Base-by-base conservation (phyloP, 495 filamentous ascomycete species). In the Penicillium antarcticum region DNA sequence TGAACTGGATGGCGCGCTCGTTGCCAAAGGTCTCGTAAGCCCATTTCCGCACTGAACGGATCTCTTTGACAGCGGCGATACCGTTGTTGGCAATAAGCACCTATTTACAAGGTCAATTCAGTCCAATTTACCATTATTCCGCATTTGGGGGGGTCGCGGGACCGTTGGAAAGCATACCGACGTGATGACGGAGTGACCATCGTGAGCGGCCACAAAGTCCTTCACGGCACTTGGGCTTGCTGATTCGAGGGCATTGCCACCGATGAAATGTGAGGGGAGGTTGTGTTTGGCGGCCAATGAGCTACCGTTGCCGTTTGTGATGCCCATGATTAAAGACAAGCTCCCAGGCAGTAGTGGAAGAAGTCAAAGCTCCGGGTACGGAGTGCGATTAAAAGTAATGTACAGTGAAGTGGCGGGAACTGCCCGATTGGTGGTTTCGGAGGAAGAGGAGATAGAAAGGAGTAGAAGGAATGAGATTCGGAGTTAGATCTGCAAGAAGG, bases 31-130 rank as follows among this genome's bases (percentile, higher is more conserved):
- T 92, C 75, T 99, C 94, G 83, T 99, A 99, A 47, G 94, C 94
- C 94, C 94, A 99, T 91, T 97, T 99, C 68, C 94, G 85, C 56
- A 99, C 91, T 23, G 91, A 96, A 60, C 94, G 82, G 62, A 99
- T 99, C 73, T 97, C 92, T 73, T 99, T 99, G 61, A 99, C 94
- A 53, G 94, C 94, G 13, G 94, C 94, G 71, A 99, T 99, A 82
- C 94, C 94, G 76, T 99, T 99, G 77, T 99, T 99, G 68, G 94
- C 94, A 69, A 99, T 99, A 52, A 99, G 82, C 19, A 99, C 91
- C 94, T 98, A 48, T 47, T 17, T 13, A 26, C 5, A 31, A 45
- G n/a, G 14, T 36, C 45, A 48, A 23, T 26, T 31, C 6, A 9
- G 10, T 47, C 29, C 9, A 24, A 29, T 13, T 48, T 41, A 5